Evolutionary conservation across 768 basidiomycete species (phyloP), one percentile per base, ranked within the genome.

Genomic region (Strobilomyces dryophilus): DNA sequence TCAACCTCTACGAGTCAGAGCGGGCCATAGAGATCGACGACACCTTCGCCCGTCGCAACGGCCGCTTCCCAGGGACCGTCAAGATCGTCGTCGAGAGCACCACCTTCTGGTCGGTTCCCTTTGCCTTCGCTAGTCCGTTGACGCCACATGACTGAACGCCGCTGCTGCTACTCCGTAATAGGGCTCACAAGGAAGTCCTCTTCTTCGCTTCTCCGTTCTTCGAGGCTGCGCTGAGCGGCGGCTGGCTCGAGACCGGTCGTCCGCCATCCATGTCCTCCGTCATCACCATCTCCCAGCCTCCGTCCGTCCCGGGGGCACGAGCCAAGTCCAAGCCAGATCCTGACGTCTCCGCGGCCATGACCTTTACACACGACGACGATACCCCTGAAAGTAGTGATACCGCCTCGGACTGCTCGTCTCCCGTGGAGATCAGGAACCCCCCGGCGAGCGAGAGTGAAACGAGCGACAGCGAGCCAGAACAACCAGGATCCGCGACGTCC

Each of bases 151-250:
- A 26, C 10, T 29, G 29, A 45, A 18, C 6, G 15, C 5, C 15
- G 18, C 27, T 18, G n/a, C n/a, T 18, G 14, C 11, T 9, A 4
- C 46, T 36, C 29, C 15, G 34, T 34, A 29, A 42, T 64, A 92
- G 90, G 90, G 87, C 88, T 1, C 93, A 95, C 72, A 93, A 91
- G 67, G 92, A 95, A 65, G 82, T 95, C 27, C 74, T 95, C 7
- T 88, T 85, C 71, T 95, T 93, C 65, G 88, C 92, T 5, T 94
- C 92, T n/a, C 91, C 93, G 0, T 95, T 95, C 76, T 95, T 95
- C 68, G 87, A 94, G 69, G 91, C 90, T 17, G 86, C 92, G 9
- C 74, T 95, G 44, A 90, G 90, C 60, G 93, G 93, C 8, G 82
- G 89, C 63, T 95, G 93, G 93, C 88, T 89, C 12, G 93, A 95